Conservation (phyloP, 352 stramenopile genomes). For the Phytophthora litchii region DNA sequence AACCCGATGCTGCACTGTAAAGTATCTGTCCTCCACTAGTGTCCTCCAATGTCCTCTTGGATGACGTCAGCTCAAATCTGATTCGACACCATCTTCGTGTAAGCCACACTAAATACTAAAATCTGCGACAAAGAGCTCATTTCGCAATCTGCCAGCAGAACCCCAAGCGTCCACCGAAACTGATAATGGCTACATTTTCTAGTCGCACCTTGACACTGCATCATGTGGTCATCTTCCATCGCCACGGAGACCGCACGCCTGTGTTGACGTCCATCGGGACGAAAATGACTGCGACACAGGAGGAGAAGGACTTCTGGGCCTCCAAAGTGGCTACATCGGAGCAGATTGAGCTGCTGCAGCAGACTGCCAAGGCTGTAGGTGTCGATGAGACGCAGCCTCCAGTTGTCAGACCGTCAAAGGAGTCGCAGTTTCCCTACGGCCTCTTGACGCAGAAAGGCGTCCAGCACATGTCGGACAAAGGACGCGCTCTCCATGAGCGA, state of each 20-base stretch:
- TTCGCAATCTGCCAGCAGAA: conserved; percentile 33
- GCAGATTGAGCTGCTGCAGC: conserved; percentile 52
- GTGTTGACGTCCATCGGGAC: conserved; percentile 65
- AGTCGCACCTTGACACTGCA: conserved; percentile 50
- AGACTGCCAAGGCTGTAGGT: conserved; percentile 57
- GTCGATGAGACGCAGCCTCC: conserved; percentile 49
- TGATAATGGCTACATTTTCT: conserved; percentile 31
- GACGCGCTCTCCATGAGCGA: conserved; percentile 44
- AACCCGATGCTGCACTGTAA: conserved; percentile 19
- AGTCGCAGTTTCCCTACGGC: conserved; percentile 54
- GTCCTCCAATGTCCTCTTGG: conserved; percentile 12
- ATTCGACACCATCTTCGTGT: conserved; percentile 19
- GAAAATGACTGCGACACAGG: conserved; percentile 53
- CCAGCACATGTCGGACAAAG: conserved; percentile 73
- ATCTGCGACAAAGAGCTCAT: conserved; percentile 15
- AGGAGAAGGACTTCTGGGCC: conserved; percentile 70
- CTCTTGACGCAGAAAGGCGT: conserved; percentile 69
- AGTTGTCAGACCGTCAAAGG: conserved; percentile 44
- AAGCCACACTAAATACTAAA: conserved; percentile 13
- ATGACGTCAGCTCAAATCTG: conserved; percentile 19
- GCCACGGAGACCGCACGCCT: conserved; percentile 80
- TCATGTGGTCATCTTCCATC: conserved; percentile 83
- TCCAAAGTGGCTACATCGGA: conserved; percentile 56
- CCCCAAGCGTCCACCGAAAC: conserved; percentile 1
- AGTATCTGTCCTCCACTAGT: conserved; percentile 7